Evolutionary conservation across 1,139 yeast genomes (phyloP).

Genomic region (Sugiyamaella paludigena): DNA sequence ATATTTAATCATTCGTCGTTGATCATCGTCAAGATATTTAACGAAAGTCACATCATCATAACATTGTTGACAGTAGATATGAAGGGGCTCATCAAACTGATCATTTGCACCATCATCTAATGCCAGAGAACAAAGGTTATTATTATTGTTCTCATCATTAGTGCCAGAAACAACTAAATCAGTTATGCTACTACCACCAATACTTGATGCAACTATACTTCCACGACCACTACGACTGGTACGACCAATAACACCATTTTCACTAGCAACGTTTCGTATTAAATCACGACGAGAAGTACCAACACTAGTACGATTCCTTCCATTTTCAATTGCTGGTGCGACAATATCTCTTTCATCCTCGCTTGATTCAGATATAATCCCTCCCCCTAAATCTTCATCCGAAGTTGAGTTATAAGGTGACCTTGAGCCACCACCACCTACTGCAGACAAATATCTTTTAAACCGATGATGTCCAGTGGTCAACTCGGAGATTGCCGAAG

Average conservation of each 20-base stretch:
- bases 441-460: constrained; percentile 5
- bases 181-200: background rate
- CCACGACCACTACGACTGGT: background rate
- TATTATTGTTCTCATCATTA: background rate
- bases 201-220: background rate
- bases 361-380: constrained; percentile 12
- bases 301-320: background rate
- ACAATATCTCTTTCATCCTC: constrained; percentile 12
- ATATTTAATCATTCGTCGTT: constrained; percentile 13
- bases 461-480: constrained; percentile 8
- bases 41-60: constrained; percentile 11
- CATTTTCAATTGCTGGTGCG: background rate
- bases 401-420: constrained; percentile 13
- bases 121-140: constrained; percentile 2
- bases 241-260: background rate
- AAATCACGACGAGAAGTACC: too few species aligned
- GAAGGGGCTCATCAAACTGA: background rate
- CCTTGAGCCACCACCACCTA: background rate
- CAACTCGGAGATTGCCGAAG: too few species aligned
- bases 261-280: too few species aligned
- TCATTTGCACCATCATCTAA: too few species aligned
- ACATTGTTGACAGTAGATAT: constrained; percentile 12
- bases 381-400: constrained; percentile 14
- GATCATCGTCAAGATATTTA: constrained; percentile 7
- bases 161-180: too few species aligned